Conservation (phyloP, 2,329 filamentous ascomycete genomes). For the Colletotrichum gigasporum region DNA sequence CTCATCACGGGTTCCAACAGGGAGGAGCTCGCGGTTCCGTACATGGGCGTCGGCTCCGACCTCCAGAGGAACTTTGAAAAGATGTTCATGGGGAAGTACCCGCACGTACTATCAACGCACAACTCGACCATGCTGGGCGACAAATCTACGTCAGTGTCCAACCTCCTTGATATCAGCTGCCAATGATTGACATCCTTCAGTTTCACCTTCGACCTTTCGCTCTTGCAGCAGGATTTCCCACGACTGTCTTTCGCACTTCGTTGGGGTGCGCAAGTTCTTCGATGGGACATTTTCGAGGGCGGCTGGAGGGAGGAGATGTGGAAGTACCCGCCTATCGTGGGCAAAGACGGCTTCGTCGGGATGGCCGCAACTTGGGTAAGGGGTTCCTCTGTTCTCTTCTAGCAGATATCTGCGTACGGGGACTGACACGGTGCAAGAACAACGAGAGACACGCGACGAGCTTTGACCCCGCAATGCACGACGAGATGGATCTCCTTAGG, state of each 20-base stretch:
- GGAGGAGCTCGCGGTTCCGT: conserved; percentile 53
- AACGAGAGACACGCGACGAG: background rate
- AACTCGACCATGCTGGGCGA: conserved; percentile 7
- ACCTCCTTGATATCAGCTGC: no score
- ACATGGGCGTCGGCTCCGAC: conserved; percentile 37
- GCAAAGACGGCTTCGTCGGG: conserved; percentile 50
- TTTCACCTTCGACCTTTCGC: conserved; percentile 26
- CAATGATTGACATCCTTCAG: background rate
- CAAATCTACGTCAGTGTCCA: conserved; percentile 19
- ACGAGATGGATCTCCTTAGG: conserved; percentile 18
- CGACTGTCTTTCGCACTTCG: conserved; percentile 7
- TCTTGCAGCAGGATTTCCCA: conserved; percentile 24
- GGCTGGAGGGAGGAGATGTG: conserved; percentile 50
- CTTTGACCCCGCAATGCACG: conserved; percentile 19
- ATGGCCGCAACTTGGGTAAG: conserved; percentile 25
- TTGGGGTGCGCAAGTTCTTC: conserved; percentile 14
- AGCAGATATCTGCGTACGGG: fast-evolving
- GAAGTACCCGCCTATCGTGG: conserved; percentile 49
- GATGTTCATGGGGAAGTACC: conserved; percentile 1
- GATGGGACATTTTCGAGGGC: conserved; percentile 45
- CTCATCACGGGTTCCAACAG: conserved; percentile 49
- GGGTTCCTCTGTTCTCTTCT: no score
- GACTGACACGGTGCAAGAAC: background rate
- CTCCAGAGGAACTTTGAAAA: conserved; percentile 7
- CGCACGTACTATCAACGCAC: background rate